Evolutionary conservation across 2,329 filamentous ascomycete genomes (phyloP).

Genomic region (Aspergillus fijiensis): DNA sequence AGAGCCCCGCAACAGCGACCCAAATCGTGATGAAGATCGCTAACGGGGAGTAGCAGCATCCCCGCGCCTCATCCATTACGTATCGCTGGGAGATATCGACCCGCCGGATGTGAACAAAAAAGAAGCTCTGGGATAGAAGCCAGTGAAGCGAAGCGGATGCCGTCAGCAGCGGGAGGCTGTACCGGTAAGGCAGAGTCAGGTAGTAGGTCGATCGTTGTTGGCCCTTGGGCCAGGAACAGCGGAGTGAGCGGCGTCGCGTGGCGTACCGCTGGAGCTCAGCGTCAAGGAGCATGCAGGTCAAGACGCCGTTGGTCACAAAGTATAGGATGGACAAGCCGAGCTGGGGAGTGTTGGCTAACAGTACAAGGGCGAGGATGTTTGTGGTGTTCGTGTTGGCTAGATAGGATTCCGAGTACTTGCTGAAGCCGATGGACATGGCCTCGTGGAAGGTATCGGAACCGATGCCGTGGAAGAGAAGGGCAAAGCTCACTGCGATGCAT

Average conservation of each 20-base stretch:
- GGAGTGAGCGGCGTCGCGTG: constrained; percentile 38
- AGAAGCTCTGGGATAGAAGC: constrained; percentile 49
- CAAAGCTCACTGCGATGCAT: too few relatives aligned
- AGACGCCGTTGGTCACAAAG: constrained; percentile 34
- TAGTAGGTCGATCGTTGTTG: constrained; percentile 48
- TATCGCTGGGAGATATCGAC: neutral
- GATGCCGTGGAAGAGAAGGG: too few relatives aligned
- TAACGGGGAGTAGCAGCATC: neutral
- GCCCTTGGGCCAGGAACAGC: constrained; percentile 45
- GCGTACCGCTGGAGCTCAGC: constrained; percentile 51
- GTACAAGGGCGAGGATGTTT: neutral
- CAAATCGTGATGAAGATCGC: neutral
- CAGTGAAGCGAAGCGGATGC: constrained; percentile 44
- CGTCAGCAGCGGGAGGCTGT: constrained; percentile 33
- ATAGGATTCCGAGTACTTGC: neutral
- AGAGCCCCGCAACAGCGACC: neutral
- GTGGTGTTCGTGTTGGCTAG: neutral
- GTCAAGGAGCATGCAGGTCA: constrained; percentile 49
- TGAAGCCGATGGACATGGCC: too few relatives aligned
- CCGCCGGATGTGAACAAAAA: constrained; percentile 14
- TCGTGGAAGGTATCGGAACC: too few relatives aligned
- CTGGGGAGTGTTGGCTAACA: constrained; percentile 36
- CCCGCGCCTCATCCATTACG: neutral
- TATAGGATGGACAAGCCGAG: constrained; percentile 36
- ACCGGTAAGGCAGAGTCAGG: constrained; percentile 43